These are phyloP conservation scores for Beauveria sp. DNA, from an alignment of 2,329 filamentous ascomycete species.

Conservation along the genomic window DNA sequence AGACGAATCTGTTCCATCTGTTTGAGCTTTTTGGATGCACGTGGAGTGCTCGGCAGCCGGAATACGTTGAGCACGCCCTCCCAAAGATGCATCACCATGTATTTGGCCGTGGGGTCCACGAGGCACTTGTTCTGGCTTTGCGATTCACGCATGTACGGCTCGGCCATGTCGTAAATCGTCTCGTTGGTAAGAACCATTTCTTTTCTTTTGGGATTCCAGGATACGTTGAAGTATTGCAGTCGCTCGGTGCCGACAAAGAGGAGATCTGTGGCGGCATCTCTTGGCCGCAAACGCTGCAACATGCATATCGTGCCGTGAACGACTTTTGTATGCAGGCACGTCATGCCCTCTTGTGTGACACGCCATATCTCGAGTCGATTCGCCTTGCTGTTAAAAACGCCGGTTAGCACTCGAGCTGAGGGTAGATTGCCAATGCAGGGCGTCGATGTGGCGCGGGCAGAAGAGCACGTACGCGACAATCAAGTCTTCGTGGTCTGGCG, in stretches of 20 bases:
- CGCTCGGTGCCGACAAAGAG: slow-evolving; percentile 89
- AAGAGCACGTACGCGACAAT: slow-evolving; percentile 67
- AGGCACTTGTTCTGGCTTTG: slow-evolving; percentile 77
- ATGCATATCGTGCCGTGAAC: slow-evolving; percentile 84
- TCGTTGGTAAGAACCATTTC: slow-evolving; percentile 45
- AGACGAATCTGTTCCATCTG: slow-evolving; percentile 48
- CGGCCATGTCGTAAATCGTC: slow-evolving; percentile 44
- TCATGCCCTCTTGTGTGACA: slow-evolving; percentile 55
- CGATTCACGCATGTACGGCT: slow-evolving; percentile 62
- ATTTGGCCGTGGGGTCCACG: slow-evolving; percentile 69
- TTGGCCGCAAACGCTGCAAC: slow-evolving; percentile 71
- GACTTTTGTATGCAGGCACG: slow-evolving; percentile 58
- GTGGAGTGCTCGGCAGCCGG: slow-evolving; percentile 40
- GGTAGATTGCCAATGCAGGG: neutral
- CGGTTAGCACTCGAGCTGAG: slow-evolving; percentile 20
- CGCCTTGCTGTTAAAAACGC: slow-evolving; percentile 52
- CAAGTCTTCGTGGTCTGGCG: slow-evolving; percentile 68
- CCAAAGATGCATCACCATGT: slow-evolving; percentile 52
- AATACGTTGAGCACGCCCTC: slow-evolving; percentile 51
- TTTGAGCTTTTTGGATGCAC: slow-evolving; percentile 35
- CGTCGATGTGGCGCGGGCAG: neutral
- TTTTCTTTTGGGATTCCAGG: slow-evolving; percentile 60
- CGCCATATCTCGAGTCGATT: slow-evolving; percentile 83
- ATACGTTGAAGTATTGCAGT: slow-evolving; percentile 82
- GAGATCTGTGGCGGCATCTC: slow-evolving; percentile 67